Conservation (phyloP, 1,139 yeast species). For the Saccharomyces hybrid region DNA sequence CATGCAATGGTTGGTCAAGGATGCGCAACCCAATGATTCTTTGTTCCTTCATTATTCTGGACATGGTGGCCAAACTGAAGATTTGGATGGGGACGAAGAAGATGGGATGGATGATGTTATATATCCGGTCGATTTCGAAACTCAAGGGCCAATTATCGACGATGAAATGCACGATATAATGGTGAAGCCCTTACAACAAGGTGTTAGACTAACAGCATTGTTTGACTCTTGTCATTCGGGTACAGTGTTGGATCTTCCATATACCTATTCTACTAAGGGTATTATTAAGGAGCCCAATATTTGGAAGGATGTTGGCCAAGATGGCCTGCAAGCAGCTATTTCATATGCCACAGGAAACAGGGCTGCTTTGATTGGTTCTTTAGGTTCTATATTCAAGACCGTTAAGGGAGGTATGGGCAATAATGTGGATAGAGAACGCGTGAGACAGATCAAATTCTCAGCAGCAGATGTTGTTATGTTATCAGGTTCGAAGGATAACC, state of each 20-base stretch:
- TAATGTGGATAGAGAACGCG: conserved; percentile 37
- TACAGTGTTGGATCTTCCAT: conserved; percentile 83
- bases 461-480: conserved; percentile 84
- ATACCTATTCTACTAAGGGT: conserved; percentile 84
- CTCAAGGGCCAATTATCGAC: conserved; percentile 67
- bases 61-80: conserved; percentile 83
- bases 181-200: conserved; percentile 71
- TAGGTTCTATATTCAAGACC: conserved; percentile 45
- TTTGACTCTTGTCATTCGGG: conserved; percentile 95
- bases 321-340: conserved; percentile 61
- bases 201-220: conserved; percentile 80
- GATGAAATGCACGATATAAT: conserved; percentile 78
- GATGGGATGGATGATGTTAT: conserved; percentile 86
- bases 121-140: conserved; percentile 82
- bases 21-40: conserved; percentile 81
- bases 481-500: conserved; percentile 89
- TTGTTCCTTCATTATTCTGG: conserved; percentile 86
- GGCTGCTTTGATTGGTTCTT: conserved; percentile 44
- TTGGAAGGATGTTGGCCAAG: conserved; percentile 76
- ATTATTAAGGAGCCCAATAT: conserved; percentile 83
- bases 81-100: conserved; percentile 82
- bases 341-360: conserved; percentile 69
- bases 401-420: conserved; percentile 30
- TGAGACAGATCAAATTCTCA: conserved; percentile 57
- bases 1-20: conserved; percentile 83